Evolutionary conservation across 441 rosid genomes (phyloP).

Genomic region (Bruguiera hainesii): DNA sequence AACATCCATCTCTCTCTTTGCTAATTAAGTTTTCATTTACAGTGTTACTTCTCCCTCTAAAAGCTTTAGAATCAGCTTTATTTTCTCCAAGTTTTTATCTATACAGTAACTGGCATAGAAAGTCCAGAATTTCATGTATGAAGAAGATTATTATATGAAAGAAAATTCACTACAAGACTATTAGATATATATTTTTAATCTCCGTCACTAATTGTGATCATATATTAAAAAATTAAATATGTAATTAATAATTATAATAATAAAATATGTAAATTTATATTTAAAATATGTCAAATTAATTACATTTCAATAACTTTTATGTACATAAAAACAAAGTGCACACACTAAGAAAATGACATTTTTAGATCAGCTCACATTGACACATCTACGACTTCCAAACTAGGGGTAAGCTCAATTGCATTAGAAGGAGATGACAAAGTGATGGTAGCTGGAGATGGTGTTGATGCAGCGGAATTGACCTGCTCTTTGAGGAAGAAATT

Average conservation of each 20-base stretch:
- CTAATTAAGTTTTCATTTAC: background rate
- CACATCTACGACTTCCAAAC: background rate
- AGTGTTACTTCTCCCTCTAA: background rate
- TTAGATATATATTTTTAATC: too few relatives aligned
- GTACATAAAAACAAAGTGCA: too few relatives aligned
- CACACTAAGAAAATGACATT: too few relatives aligned
- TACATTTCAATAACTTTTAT: too few relatives aligned
- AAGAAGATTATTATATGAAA: too few relatives aligned
- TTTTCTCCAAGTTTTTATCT: background rate
- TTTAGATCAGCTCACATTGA: too few relatives aligned
- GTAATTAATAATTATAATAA: too few relatives aligned
- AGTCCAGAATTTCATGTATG: background rate
- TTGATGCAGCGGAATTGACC: conserved; percentile 19
- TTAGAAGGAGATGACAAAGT: conserved; percentile 14
- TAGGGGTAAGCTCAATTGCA: conserved; percentile 18
- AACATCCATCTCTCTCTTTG: background rate
- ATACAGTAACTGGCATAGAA: background rate
- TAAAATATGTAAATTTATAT: too few relatives aligned
- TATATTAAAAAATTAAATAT: too few relatives aligned
- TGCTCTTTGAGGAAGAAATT: conserved; percentile 26
- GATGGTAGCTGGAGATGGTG: conserved; percentile 18
- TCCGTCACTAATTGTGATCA: too few relatives aligned
- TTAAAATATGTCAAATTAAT: too few relatives aligned
- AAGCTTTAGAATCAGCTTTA: background rate
- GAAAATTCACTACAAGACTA: too few relatives aligned